Percentiles rank a stretch among this genome's conserved stretches.
Evolutionary conservation across 768 basidiomycete genomes (phyloP).

Genomic region (Psilocybe subaeruginosa): DNA sequence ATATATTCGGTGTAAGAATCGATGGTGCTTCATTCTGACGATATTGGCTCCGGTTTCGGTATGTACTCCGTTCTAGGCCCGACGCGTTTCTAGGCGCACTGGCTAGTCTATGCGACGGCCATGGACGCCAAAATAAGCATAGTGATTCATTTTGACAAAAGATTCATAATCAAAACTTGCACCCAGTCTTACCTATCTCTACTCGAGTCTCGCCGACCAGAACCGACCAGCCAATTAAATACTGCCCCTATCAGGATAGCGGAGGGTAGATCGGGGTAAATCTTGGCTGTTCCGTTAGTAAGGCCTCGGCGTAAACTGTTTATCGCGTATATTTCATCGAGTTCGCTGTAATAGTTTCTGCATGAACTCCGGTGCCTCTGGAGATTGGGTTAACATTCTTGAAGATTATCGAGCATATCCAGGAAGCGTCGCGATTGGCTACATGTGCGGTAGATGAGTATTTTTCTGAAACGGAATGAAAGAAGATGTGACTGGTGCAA

Average conservation of each 20-base stretch:
- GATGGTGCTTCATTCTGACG: conserved; percentile 1
- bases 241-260: neutral
- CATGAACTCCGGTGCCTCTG: neutral
- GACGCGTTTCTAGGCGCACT: conserved; percentile 1
- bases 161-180: neutral
- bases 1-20: conserved; percentile 10
- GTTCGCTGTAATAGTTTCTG: neutral
- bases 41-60: conserved; percentile 14
- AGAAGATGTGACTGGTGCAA: no score
- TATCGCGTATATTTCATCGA: neutral
- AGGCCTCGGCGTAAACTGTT: neutral
- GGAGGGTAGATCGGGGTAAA: neutral
- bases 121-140: neutral
- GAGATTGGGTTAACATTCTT: neutral
- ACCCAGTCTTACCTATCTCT: neutral
- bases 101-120: neutral
- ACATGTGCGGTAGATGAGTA: neutral
- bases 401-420: neutral
- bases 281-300: neutral
- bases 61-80: conserved; percentile 19
- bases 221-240: neutral
- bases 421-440: neutral
- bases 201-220: conserved; percentile 6
- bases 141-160: neutral
- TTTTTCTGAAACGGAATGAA: no score